Base-by-base conservation (phyloP, 345 rosid genomes). In the Abelmoschus esculentus region DNA sequence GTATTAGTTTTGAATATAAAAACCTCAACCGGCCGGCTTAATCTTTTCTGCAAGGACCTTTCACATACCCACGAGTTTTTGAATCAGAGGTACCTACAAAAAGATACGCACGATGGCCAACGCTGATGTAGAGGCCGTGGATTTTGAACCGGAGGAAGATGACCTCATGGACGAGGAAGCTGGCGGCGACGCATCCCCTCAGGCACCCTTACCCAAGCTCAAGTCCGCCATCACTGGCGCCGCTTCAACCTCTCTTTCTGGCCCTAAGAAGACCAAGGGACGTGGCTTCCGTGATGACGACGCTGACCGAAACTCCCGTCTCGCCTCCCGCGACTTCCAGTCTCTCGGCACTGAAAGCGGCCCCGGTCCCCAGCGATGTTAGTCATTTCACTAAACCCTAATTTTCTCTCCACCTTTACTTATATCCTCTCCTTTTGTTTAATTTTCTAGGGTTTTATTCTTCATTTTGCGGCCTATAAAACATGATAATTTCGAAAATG, bases 351-450 rank as follows among this genome's bases (percentile, higher is more conserved):
- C 96, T 38, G 90, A 83, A 36, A 92, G 90, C 54, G 96, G 98
- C 15, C 90, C 86, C 3, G 99, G 97, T 32, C 89, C 99, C 11
- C 97, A 86, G 64, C 82, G 97, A 84, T 95, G 99, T 95, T 12
- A 84, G 86, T 78, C 65, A 66, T 46, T 65, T 1, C 4, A 11
- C 5, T 0, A 19, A 32, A 64, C 77, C 66, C 29, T 6, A n/a
- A 56, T 58, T 61, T 59, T 46, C 47, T 11, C 19, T 29, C 22
- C 29, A 0, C 26, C 26, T 22, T 22, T 22, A 22, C 26, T 22
- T 22, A 22, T 22, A 22, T 59, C 46, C 12, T 38, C 53, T 52
- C 26, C 4, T 26, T 52, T 54, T 54, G 58, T 13, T 55, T n/a
- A 6, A 52, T 15, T 19, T 46, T 63, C 50, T n/a, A 49, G 26